Percentiles rank a stretch among this genome's conserved stretches.
Evolutionary conservation across 192 early-diverging fungal genomes (phyloP).

Genomic region (Bifiguratus adelaidae): DNA sequence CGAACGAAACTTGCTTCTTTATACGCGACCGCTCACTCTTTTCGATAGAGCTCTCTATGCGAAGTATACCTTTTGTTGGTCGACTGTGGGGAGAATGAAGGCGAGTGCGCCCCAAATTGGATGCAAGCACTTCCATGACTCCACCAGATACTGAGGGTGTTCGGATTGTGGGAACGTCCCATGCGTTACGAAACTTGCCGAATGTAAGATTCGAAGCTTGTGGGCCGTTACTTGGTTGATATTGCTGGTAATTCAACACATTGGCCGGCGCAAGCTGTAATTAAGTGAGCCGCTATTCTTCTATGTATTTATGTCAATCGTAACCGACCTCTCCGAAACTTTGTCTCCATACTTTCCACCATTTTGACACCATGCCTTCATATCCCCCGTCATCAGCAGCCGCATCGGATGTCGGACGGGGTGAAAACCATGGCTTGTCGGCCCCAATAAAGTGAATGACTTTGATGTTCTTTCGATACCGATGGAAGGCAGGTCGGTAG

Average conservation of each 20-base stretch:
- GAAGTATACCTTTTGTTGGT: not conserved
- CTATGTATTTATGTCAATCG: constrained; percentile 17
- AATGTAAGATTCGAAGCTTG: not conserved
- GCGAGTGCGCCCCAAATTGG: no score
- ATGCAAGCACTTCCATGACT: no score
- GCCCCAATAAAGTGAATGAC: constrained; percentile 87
- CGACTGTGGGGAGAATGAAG: not conserved
- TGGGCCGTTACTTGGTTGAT: not conserved
- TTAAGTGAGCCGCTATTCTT: not conserved
- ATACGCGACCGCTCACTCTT: no score
- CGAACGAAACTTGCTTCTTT: no score
- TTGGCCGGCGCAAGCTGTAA: not conserved
- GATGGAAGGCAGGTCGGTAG: constrained; percentile 68
- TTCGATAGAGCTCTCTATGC: no score
- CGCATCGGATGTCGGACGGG: constrained; percentile 49
- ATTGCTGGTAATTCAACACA: not conserved
- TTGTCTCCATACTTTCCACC: constrained; percentile 67
- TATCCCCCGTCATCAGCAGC: constrained; percentile 30
- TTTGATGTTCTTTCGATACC: constrained; percentile 59
- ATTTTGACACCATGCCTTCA: constrained; percentile 46
- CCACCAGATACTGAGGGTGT: no score
- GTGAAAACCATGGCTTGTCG: constrained; percentile 83
- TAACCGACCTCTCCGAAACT: constrained; percentile 32
- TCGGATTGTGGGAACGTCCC: not conserved
- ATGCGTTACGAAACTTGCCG: not conserved